Evolutionary conservation across 495 filamentous ascomycete species (phyloP).

Genomic region (Penicillium subrubescens): DNA sequence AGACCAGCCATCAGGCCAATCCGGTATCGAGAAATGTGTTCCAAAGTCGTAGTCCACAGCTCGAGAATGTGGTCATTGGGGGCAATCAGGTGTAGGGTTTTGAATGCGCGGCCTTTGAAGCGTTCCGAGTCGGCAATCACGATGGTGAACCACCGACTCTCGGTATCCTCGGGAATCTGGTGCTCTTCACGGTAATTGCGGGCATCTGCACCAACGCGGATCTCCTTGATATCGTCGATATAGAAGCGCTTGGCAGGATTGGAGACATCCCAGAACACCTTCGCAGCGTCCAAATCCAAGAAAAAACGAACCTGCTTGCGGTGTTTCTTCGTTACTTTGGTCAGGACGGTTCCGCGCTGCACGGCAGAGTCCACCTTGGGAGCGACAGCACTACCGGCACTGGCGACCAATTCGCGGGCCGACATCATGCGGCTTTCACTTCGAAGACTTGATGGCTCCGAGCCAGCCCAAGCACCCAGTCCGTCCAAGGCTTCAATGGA

Average conservation of each 20-base stretch:
- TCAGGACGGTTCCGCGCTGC: conserved; percentile 72
- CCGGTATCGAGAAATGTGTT: conserved; percentile 77
- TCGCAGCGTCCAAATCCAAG: conserved; percentile 77
- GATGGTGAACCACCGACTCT: conserved; percentile 83
- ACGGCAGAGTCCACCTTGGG: conserved; percentile 71
- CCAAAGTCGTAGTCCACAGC: conserved; percentile 79
- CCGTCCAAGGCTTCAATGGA: conserved; percentile 61
- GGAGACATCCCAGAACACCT: conserved; percentile 82
- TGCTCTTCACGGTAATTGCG: conserved; percentile 87
- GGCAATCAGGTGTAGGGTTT: conserved; percentile 83
- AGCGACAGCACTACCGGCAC: conserved; percentile 50
- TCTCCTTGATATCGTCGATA: conserved; percentile 91
- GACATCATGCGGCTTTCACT: conserved; percentile 38
- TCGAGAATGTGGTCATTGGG: conserved; percentile 66
- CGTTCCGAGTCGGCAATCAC: conserved; percentile 72
- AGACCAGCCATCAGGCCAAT: conserved; percentile 87
- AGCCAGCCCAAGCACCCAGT: conserved; percentile 39
- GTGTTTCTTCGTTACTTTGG: conserved; percentile 82
- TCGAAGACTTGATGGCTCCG: conserved; percentile 43
- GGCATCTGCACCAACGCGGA: conserved; percentile 82
- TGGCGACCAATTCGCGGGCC: conserved; percentile 28
- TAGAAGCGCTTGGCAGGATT: conserved; percentile 82
- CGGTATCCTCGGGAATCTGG: conserved; percentile 60
- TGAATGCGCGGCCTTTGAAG: conserved; percentile 66
- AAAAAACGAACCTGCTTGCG: conserved; percentile 72